Evolutionary conservation across 75 land plant genomes (phyloP).

Genomic region (Cunninghamia lanceolata): DNA sequence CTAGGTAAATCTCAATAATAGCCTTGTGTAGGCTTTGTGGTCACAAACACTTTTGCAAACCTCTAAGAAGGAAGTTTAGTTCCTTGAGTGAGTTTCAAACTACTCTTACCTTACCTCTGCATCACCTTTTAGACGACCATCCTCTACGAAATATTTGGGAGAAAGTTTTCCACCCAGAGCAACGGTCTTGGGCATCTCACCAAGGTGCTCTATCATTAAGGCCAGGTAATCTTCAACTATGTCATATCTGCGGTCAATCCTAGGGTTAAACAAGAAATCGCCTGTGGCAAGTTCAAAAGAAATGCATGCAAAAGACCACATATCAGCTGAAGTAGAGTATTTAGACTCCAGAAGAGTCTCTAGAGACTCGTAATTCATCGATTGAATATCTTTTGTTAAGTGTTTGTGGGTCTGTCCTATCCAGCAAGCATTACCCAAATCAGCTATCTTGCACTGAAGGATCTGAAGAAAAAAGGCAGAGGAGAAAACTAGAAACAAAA

Average conservation of each 20-base stretch:
- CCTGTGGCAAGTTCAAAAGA: conserved; percentile 93
- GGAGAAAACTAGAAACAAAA: no score
- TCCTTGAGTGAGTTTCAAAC: no score
- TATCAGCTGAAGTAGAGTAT: conserved; percentile 35
- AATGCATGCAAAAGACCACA: conserved; percentile 95
- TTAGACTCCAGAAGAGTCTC: no score
- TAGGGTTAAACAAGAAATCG: conserved; percentile 49
- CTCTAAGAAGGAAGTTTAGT: no score
- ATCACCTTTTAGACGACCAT: conserved; percentile 72
- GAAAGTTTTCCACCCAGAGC: conserved; percentile 71
- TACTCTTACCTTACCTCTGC: no score
- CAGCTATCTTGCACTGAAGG: conserved; percentile 75
- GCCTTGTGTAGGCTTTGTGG: no score
- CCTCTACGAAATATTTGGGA: conserved; percentile 62
- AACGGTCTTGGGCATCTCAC: conserved; percentile 78
- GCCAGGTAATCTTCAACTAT: conserved; percentile 83
- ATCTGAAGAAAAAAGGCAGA: no score
- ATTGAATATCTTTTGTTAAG: no score
- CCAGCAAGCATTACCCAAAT: conserved; percentile 47
- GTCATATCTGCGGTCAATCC: conserved; percentile 70
- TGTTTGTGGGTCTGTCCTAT: no score
- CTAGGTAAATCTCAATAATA: no score
- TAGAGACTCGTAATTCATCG: conserved; percentile 33
- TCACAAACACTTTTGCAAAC: no score
- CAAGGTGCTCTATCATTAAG: conserved; percentile 81